Base-by-base conservation (phyloP, 192 early-diverging fungal species). In the Coemansia sp. region DNA sequence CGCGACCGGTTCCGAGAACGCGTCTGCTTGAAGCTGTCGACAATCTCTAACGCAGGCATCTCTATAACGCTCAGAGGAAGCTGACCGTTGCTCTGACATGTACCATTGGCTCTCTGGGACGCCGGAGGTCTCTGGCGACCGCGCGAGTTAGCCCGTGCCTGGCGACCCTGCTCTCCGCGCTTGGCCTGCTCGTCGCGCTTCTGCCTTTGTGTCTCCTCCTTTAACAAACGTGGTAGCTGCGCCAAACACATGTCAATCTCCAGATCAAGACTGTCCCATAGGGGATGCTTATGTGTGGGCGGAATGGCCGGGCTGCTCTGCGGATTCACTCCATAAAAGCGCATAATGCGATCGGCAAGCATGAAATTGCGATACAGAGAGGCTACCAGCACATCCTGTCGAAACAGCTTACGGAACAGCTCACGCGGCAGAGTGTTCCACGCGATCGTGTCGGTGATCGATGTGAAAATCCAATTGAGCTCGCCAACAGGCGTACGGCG, bases 401-500 rank as follows among this genome's bases (percentile, higher is more conserved):
- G 78, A 73, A 97, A 97, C 26, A 98, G 82, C 49, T 86, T 86
- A 61, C 93, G 90, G 78, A 98, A 98, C 50, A 93, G 57, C 52
- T 95, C 93, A 23, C 88, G 87, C 4, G 92, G 88, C 18, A 99
- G 69, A 23, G 89, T 89, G 66, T 87, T 93, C 97, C 97, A 99
- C 4, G 97, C 97, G 61, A 99, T 99, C 4, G 95, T 97, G 71
- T 99, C 97, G 0, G 94, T 97, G 56, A 99, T 93, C n/a, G 97
- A 89, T 4, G 95, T 97, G 64, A 99, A 95, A 19, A 97, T 96
- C 97, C 97, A 99, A 61, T 97, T 97, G 58, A 99, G 84, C 81
- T 99, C 97, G 49, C 97, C 97, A 14, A 97, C 79, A 0, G 97
- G 93, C 16, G 97, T 97, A 14, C 93, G 84, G 34, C 97, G 88